Base-by-base conservation (phyloP, 83 land plant genomes). In the Picea abies region DNA sequence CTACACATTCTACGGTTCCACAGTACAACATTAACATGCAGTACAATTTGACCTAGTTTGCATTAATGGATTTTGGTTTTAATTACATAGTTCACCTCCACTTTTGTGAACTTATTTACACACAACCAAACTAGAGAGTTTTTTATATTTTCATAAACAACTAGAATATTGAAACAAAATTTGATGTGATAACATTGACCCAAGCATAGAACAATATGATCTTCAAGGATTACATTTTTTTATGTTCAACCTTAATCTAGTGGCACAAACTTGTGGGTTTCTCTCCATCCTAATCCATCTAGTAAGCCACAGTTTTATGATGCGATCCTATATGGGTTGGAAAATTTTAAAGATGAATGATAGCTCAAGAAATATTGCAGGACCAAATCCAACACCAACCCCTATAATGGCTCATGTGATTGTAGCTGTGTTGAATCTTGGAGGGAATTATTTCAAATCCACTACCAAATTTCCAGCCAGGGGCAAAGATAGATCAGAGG, bases 271-370 rank as follows among this genome's bases (percentile, higher is more conserved):
- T 75, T 91, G 29, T 90, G 90, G 90, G 72, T 93, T 60, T 85
- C 76, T 1, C 77, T 91, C 15, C 90, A 87, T 79, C 94, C 94
- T 37, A 62, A 87, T 60, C 37, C 64, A 14, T 4, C 39, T 1
- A 84, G 29, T 29, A 29, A 29, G 29, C 29, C 29, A 29, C 29
- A 29, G 29, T 29, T 29, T 29, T 29, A 29, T 79, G 87, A 90
- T 87, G 82, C 88, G 32, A 85, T 90, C 76, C 49, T 92, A 15
- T 90, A 92, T 84, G 95, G 93, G 4, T 61, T 89, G 11, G 95
- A 93, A 85, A 47, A 90, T 25, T 90, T 90, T 67, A 29, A 93
- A 93, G 68, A 0, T 90, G 56, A 91, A 82, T 78, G 84, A 85
- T 82, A 14, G 77, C 23, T 78, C 32, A 23, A 84, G 84, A 20